Evolutionary conservation across 2,329 filamentous ascomycete species (phyloP), one percentile per base, ranked within the genome.

Genomic region (Colletotrichum tropicicola): DNA sequence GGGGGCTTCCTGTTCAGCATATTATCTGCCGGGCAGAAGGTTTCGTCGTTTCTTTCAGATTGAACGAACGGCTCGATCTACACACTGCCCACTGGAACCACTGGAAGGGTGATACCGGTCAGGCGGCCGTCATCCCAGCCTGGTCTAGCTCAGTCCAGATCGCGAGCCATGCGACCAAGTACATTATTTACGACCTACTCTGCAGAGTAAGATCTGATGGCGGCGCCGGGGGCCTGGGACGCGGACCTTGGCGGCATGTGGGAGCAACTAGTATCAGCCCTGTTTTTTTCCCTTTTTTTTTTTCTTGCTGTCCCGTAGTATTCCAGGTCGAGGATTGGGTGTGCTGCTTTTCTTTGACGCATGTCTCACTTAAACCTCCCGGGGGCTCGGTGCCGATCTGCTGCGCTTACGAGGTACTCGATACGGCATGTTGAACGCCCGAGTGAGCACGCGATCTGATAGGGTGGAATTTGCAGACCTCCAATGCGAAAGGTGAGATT

Each of bases 201-300:
- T 55, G 49, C 44, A 55, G 57, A 45, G 43, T 49, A 54, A 61
- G 57, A 61, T 65, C 57, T 57, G 28, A 57, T 12, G 52, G 32
- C 49, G 27, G 49, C 48, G 56, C 61, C 61, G 49, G 48, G 48
- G 56, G 44, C 43, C 43, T 61, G 61, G 61, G 35, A 55, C 49
- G 43, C 35, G 48, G 43, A 54, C 41, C 32, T 27, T 17, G 28
- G 52, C 43, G 27, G 28, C n/a, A 54, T 37, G 32, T 49, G 43
- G 43, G 28, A 61, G 49, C 39, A 55, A 44, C 57, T 37, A 37
- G 12, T 37, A 44, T 61, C 61, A 65, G 57, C 61, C 61, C 61
- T 65, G 61, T 55, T 49, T 53, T 28, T 30, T 39, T n/a, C n/a
- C 15, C 6, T 9, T n/a, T 9, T 39, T 12, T 9, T n/a, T 9